phyloP scores from a whole-genome alignment of 805 yeast species.

The Yamadazyma insecticola region DNA sequence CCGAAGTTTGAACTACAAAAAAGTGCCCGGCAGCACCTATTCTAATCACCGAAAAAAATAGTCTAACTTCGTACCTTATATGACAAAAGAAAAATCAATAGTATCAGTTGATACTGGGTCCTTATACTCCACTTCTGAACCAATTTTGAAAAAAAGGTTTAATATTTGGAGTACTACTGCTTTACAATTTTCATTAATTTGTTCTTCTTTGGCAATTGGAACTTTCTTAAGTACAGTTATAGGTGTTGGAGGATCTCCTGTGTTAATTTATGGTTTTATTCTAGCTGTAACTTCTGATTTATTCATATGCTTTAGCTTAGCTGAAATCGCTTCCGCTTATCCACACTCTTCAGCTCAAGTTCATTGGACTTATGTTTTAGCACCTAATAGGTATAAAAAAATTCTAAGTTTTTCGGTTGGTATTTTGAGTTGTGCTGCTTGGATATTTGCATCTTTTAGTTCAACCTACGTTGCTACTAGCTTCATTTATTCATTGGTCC shows the following conservation, averaged over 20 bases:
- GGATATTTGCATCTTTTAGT: conserved; percentile 18
- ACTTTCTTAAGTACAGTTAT: conserved; percentile 17
- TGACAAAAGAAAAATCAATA: too few relatives aligned
- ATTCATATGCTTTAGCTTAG: conserved; percentile 15
- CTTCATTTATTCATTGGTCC: conserved; percentile 13
- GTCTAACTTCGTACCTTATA: too few relatives aligned
- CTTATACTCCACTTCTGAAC: conserved; percentile 2
- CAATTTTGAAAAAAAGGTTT: conserved; percentile 11
- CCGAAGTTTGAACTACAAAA: too few relatives aligned
- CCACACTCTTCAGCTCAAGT: conserved; percentile 31
- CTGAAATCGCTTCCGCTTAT: conserved; percentile 29
- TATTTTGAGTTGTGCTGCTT: conserved; percentile 20
- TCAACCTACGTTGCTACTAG: conserved; percentile 14
- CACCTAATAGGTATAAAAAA: conserved; percentile 18
- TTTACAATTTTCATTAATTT: conserved; percentile 15
- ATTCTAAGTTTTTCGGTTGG: conserved; percentile 26
- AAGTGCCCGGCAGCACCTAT: too few relatives aligned
- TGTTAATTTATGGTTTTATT: conserved; percentile 16
- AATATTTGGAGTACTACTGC: conserved; percentile 13
- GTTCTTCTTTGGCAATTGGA: conserved; percentile 18
- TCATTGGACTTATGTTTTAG: conserved; percentile 28
- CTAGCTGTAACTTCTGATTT: conserved; percentile 14
- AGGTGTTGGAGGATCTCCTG: conserved; percentile 20
- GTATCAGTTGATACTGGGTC: too few relatives aligned
- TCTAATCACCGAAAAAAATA: too few relatives aligned